Base-by-base conservation (phyloP, 2,329 filamentous ascomycete species). In the Colletotrichum siamense region DNA sequence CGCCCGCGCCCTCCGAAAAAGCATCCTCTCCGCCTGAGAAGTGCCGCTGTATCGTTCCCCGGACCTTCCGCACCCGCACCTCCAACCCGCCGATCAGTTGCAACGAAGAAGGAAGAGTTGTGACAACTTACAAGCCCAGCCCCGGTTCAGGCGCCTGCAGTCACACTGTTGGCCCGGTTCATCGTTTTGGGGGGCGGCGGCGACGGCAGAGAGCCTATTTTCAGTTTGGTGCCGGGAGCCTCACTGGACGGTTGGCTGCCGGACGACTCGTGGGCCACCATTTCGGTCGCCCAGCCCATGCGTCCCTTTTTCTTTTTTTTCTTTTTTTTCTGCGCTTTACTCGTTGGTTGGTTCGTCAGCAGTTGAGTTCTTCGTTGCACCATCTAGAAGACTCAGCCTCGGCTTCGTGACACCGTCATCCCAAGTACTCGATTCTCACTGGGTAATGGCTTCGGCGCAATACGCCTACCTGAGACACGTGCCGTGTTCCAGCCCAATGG, bases 1-100 rank as follows among this genome's bases (percentile, higher is more conserved):
- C 74, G 65, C 65, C 74, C 74, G 65, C 71, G 71, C 61, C 24
- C 28, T 70, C 74, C 64, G 70, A 49, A 63, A 72, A 63, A 62
- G 59, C 30, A n/a, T 62, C 8, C 44, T 22, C 67, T 28, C 26
- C 55, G 15, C 24, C 34, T 36, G 34, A 30, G 30, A 55, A 61
- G 55, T 70, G 57, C 66, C 39, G 71, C 22, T 18, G 24, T 12
- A 26, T 24, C n/a, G 49, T 69, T 44, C 66, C 39, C 55, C 68
- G 26, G 68, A 63, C 34, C 39, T 62, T 59, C 32, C 70, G 28
- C 49, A 36, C 26, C 57, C 73, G 32, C 63, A 34, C 44, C 63
- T 64, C 64, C 34, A 15, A 61, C 13, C 57, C 57, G 59, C 57
- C 26, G 44, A 64, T 59, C 63, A 57, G 16, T 44, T 52, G n/a